These are phyloP conservation scores for Echria macrotheca DNA, from an alignment of 495 filamentous ascomycete species.

Conservation along the genomic window DNA sequence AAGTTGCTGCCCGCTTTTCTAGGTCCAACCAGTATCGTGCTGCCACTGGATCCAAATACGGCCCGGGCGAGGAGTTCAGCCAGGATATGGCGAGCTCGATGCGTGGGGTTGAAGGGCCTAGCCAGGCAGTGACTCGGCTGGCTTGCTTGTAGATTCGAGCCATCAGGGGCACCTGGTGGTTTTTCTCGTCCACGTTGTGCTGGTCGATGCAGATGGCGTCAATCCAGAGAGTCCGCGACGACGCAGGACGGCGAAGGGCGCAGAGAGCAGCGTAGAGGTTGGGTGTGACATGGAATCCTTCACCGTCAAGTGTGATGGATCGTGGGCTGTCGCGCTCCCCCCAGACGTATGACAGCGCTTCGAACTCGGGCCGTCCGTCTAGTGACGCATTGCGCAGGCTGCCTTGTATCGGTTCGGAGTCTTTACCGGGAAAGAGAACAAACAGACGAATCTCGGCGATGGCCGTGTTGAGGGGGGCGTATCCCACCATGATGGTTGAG, in stretches of 20 bases:
- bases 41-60: neutral
- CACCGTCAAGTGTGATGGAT: constrained; percentile 17
- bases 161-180: neutral
- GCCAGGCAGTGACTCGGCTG: neutral
- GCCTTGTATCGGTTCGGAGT: constrained; percentile 1
- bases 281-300: neutral
- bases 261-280: constrained; percentile 1
- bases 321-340: constrained; percentile 10
- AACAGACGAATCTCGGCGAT: neutral
- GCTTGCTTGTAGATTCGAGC: neutral
- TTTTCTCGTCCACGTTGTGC: neutral
- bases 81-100: neutral
- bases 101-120: neutral
- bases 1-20: neutral
- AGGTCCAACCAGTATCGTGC: neutral
- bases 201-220: neutral
- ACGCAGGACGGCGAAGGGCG: neutral
- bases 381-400: neutral
- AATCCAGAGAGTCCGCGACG: neutral
- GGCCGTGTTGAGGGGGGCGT: neutral
- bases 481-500: neutral
- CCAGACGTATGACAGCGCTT: constrained; percentile 14
- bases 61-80: neutral
- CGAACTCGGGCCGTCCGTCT: constrained; percentile 1
- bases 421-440: neutral